Evolutionary conservation across 139 green algal genomes (phyloP).

Genomic region (Auxenochlorella pyrenoidosa): DNA sequence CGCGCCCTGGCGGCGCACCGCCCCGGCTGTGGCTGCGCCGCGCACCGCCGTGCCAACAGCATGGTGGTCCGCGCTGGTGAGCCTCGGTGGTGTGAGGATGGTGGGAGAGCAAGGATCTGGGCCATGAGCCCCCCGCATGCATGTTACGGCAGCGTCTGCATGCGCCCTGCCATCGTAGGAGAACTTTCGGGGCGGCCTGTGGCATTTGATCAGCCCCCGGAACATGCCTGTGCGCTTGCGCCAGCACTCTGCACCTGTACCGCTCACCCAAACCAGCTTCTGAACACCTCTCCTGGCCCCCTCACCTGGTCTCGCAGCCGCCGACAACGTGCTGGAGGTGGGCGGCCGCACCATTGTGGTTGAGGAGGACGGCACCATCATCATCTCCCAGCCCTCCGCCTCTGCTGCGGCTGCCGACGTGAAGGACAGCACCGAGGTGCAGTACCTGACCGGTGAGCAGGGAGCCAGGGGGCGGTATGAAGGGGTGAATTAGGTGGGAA

Average conservation of each 20-base stretch:
- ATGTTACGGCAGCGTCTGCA: background rate
- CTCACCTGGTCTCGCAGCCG: background rate
- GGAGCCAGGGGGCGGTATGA: too few species aligned
- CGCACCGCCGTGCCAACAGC: background rate
- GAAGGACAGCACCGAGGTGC: background rate
- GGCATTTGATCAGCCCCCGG: background rate
- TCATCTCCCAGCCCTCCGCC: background rate
- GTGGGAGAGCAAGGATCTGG: background rate
- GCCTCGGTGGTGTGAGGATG: background rate
- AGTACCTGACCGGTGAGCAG: slow-evolving; percentile 22
- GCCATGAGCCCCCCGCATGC: background rate
- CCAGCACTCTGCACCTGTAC: background rate
- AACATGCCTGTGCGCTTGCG: background rate
- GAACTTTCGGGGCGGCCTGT: background rate
- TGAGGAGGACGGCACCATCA: slow-evolving; percentile 27
- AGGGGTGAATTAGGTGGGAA: too few species aligned
- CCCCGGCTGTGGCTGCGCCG: background rate
- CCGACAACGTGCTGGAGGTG: slow-evolving; percentile 4
- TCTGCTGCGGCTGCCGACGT: background rate
- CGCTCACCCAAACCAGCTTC: too few species aligned
- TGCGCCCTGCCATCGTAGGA: background rate
- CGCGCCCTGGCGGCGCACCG: background rate
- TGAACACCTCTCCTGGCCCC: background rate
- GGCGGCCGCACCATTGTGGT: slow-evolving; percentile 23
- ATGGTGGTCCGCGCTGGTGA: slow-evolving; percentile 6